Evolutionary conservation across 1,284 basidiomycete genomes (phyloP).

Genomic region (Rhodotorula sp.): DNA sequence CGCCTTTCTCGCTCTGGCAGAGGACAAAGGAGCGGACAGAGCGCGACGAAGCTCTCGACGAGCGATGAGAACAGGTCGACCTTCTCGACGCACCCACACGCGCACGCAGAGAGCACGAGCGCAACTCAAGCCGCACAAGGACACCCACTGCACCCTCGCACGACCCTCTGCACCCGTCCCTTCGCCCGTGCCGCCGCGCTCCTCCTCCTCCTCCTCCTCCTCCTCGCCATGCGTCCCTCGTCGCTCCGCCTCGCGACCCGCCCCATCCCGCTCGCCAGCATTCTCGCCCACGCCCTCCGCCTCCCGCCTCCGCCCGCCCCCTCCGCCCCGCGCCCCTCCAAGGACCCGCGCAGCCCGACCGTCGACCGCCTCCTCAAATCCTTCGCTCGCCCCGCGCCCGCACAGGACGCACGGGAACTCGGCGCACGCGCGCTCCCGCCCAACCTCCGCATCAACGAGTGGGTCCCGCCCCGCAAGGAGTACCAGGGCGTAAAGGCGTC

Average conservation of each 20-base stretch:
- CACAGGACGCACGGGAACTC: neutral
- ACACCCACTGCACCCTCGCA: neutral
- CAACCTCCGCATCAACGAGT: slow-evolving; percentile 42
- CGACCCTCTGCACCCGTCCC: neutral
- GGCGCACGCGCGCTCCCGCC: slow-evolving; percentile 16
- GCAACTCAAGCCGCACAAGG: neutral
- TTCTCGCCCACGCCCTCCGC: slow-evolving; percentile 23
- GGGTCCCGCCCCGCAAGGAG: slow-evolving; percentile 30
- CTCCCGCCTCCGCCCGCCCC: slow-evolving; percentile 15
- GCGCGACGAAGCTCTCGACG: too few species aligned
- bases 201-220: neutral
- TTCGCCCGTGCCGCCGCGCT: neutral
- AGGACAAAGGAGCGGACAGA: neutral
- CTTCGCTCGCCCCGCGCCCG: neutral
- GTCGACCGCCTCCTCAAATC: slow-evolving; percentile 27
- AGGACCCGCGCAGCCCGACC: slow-evolving; percentile 6
- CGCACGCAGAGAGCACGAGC: too few species aligned
- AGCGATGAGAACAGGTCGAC: too few species aligned
- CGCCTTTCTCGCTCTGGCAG: neutral
- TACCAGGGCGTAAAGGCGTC: slow-evolving; percentile 33
- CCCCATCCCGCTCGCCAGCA: slow-evolving; percentile 19
- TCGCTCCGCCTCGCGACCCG: slow-evolving; percentile 3
- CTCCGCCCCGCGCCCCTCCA: neutral
- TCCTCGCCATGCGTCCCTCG: slow-evolving; percentile 19
- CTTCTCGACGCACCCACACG: too few species aligned